These are phyloP conservation scores for Salvia miltiorrhiza DNA, from an alignment of 257 asterid species.

Conservation along the genomic window DNA sequence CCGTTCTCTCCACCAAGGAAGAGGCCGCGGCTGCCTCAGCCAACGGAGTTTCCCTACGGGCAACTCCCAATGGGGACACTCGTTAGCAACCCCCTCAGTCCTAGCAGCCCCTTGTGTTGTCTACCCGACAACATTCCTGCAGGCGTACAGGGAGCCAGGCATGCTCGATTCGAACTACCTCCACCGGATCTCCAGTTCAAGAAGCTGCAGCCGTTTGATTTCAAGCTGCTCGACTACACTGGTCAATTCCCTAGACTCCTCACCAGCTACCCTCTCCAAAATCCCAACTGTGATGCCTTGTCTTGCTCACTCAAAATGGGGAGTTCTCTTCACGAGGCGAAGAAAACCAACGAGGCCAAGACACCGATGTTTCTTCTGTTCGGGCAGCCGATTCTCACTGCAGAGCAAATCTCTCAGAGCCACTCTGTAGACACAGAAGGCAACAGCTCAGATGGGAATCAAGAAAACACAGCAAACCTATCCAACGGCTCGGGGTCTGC, in stretches of 20 bases:
- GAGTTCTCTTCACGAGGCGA: slow-evolving; percentile 19
- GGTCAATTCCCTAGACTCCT: not conserved
- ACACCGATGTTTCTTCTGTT: slow-evolving; percentile 48
- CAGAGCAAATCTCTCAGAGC: slow-evolving; percentile 59
- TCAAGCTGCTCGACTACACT: slow-evolving; percentile 36
- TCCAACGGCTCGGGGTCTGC: slow-evolving; percentile 64
- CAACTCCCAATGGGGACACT: slow-evolving; percentile 35
- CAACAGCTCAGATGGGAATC: slow-evolving; percentile 36
- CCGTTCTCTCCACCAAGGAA: slow-evolving; percentile 66
- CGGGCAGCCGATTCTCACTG: slow-evolving; percentile 66
- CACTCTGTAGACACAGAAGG: slow-evolving; percentile 33
- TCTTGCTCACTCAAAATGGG: slow-evolving; percentile 46
- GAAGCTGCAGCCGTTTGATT: slow-evolving; percentile 47
- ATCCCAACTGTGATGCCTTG: slow-evolving; percentile 13
- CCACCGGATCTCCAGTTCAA: slow-evolving; percentile 45
- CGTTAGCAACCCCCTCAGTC: slow-evolving; percentile 48
- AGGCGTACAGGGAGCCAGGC: slow-evolving; percentile 99
- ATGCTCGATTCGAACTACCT: slow-evolving; percentile 44
- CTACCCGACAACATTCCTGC: slow-evolving; percentile 50
- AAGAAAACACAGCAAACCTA: slow-evolving; percentile 27
- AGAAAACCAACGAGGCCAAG: slow-evolving; percentile 24
- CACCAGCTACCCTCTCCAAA: not conserved
- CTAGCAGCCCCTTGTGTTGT: slow-evolving; percentile 70
- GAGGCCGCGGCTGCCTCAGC: slow-evolving; percentile 59
- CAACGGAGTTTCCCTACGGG: slow-evolving; percentile 46